Base-by-base conservation (phyloP, 75 land plant species). In the Sequoia sempervirens region DNA sequence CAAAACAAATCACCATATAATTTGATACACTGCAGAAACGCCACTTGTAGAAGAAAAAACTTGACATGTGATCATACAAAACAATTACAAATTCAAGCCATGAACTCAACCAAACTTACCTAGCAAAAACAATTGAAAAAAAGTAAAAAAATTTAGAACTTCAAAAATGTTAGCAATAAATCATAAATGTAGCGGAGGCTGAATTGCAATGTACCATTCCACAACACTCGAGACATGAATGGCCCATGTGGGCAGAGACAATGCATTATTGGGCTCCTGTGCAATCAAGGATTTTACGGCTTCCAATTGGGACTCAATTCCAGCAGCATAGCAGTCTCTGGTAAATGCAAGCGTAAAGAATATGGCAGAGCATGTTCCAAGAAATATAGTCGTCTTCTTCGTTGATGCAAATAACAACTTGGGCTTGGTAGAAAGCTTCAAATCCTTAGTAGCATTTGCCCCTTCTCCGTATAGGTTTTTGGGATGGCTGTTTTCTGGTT, bases 191-290 rank as follows among this genome's bases (percentile, higher is more conserved):
- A 83, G 53, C 30, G 10, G 38, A 84, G 50, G 7, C 26, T 45
- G 68, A 64, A 37, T 79, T 80, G 46, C 78, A 96, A 95, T 98
- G 38, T 80, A 96, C 98, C 99, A 98, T 83, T 98, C 99, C 13
- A 84, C 97, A 50, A 98, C 99, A 82, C 99, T 98, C 82, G 99
- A 94, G 46, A 98, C 93, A 84, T 98, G 99, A 43, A 98, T 88
- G 73, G 94, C 91, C 99, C 99, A 98, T 10, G 99, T 98, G 69
- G 99, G 99, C 34, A 98, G 87, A 26, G 99, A 98, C 66, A 98
- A 90, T 37, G 99, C 97, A 88, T 98, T 96, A 26, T 84, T 68
- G 38, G 99, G 99, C 83, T 98, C 99, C 79, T 56, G 54, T 20
- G 56, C 64, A 81, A 81, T 81, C 58, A 81, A 36, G 32, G 40